Base-by-base conservation (phyloP, 1,139 yeast species). In the Candida sp. region DNA sequence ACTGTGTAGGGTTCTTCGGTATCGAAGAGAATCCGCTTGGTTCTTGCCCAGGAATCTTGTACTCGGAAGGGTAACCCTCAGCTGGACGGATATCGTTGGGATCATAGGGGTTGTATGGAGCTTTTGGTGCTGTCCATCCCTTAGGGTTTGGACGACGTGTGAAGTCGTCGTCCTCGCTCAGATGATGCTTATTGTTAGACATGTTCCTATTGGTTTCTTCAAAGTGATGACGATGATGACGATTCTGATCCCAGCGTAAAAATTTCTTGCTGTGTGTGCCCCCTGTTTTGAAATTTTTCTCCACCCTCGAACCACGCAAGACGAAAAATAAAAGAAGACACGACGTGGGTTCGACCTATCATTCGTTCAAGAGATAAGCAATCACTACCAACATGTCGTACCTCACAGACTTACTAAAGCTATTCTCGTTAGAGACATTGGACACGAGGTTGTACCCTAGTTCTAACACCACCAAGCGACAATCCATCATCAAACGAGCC, bases 71-170 rank as follows among this genome's bases (percentile, higher is more conserved):
- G 58, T 90, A 90, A 2, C 96, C 96, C 63, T 84, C 85, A 0
- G 96, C 82, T 0, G 97, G 96, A 48, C 97, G 75, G 37, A 74
- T 66, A 65, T 90, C 97, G 0, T 82, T 70, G 0, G 94, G 89
- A 63, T 90, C 97, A 63, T 86, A 90, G 3, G 96, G 96, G 59
- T 90, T 90, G 64, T 89, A 90, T 0, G 94, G 94, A 2, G 93
- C 94, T 56, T 80, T 82, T 3, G 96, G 96, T 2, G 86, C 90
- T 0, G 80, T 80, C 96, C 96, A 89, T 0, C 94, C 94, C 17
- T 83, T 82, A 2, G 96, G 96, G 60, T 89, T 86, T 3, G 96
- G 90, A 53, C 92, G 73, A 73, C 96, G 77, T 41, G 59, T 55
- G 3, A 59, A 54, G 41, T 59, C 62, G 25, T 47, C 49, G 31